A percentile compares a stretch with the other conserved stretches of the same genome.
These are phyloP conservation scores for Botrytis cinerea DNA, from an alignment of 2,329 filamentous ascomycete genomes.

Conservation along the genomic window DNA sequence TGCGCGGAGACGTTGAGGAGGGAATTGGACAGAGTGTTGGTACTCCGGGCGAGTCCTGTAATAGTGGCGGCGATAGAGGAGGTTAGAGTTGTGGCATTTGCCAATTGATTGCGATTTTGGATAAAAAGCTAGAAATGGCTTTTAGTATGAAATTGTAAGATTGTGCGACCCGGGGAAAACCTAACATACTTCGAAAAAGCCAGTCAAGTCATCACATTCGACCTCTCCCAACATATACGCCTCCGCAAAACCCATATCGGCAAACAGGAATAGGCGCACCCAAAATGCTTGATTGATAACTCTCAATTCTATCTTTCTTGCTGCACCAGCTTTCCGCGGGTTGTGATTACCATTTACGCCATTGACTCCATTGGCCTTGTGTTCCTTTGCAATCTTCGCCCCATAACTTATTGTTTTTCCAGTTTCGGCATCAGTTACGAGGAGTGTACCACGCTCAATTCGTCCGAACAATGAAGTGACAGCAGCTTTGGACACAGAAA, in stretches of 20 bases:
- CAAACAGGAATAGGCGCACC: conserved; percentile 68
- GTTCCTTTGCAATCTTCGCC: conserved; percentile 47
- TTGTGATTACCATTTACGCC: conserved; percentile 30
- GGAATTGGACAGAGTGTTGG: conserved; percentile 59
- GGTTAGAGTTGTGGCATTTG: conserved; percentile 63
- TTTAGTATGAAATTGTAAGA: background rate
- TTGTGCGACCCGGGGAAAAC: background rate
- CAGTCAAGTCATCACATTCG: conserved; percentile 64
- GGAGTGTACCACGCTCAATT: conserved; percentile 51
- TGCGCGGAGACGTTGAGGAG: conserved; percentile 70
- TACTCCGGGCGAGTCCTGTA: conserved; percentile 57
- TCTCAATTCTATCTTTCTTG: conserved; percentile 55
- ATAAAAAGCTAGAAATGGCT: conserved; percentile 61
- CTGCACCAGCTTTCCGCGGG: conserved; percentile 45
- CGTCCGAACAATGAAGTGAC: conserved; percentile 50
- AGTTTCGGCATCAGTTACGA: conserved; percentile 51
- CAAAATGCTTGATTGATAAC: conserved; percentile 69
- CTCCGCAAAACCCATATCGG: conserved; percentile 69
- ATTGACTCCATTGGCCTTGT: conserved; percentile 39
- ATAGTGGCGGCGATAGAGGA: conserved; percentile 60
- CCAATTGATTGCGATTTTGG: conserved; percentile 62
- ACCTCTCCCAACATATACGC: conserved; percentile 74
- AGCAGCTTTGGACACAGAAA: conserved; percentile 48
- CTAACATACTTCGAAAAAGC: conserved; percentile 62
- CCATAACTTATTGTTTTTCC: conserved; percentile 49